These are phyloP conservation scores for Boletus edulis DNA, from an alignment of 768 basidiomycete genomes.

Conservation along the genomic window DNA sequence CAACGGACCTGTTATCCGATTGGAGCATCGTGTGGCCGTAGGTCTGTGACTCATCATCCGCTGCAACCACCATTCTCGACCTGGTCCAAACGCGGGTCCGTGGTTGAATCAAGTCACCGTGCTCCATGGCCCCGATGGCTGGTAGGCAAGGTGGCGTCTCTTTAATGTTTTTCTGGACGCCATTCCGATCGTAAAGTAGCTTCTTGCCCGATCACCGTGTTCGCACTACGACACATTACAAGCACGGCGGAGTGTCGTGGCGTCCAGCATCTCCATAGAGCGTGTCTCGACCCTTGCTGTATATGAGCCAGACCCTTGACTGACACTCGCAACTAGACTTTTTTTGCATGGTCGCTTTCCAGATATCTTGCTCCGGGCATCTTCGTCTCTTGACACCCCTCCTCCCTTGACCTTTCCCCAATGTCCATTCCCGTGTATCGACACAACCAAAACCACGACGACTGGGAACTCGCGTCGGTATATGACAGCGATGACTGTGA, in stretches of 20 bases:
- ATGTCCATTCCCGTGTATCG: conserved; percentile 29
- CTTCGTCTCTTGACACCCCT: not conserved
- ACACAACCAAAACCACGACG: conserved; percentile 22
- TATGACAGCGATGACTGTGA: conserved; percentile 30
- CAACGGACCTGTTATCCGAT: conserved; percentile 4
- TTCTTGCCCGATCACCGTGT: conserved; percentile 6
- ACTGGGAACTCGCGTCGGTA: conserved; percentile 31
- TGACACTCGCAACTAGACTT: not conserved
- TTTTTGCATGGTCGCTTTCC: not conserved
- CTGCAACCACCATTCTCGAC: not conserved
- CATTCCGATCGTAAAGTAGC: conserved; percentile 8
- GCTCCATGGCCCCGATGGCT: not conserved
- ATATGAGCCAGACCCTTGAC: conserved; percentile 18
- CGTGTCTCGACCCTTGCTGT: conserved; percentile 26
- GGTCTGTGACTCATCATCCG: not conserved
- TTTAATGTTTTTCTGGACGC: conserved; percentile 6
- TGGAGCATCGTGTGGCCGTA: not conserved
- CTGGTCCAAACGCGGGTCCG: not conserved
- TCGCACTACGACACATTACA: conserved; percentile 11
- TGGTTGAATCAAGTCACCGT: not conserved
- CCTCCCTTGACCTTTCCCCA: not conserved
- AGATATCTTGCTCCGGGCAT: not conserved
- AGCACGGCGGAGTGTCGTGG: conserved; percentile 24
- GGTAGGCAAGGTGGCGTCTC: not conserved
- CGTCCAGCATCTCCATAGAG: conserved; percentile 20